phyloP scores from a whole-genome alignment of 1,284 basidiomycete genomes.

The Puccinia novopanici region DNA sequence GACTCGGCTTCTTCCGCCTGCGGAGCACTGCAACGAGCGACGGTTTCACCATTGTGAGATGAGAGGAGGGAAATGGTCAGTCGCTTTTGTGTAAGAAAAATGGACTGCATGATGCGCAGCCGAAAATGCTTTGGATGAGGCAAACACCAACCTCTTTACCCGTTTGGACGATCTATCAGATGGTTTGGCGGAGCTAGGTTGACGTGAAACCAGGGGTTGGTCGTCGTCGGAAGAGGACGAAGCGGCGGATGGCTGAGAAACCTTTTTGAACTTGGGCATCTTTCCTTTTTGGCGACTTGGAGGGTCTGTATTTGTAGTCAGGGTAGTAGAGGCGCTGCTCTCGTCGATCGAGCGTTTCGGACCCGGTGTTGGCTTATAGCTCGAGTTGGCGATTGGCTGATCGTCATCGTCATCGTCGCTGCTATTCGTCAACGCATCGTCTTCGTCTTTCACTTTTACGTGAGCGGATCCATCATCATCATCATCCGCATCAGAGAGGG shows the following conservation, averaged over 20 bases:
- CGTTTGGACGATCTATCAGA: not conserved
- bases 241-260: not conserved
- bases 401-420: slow-evolving; percentile 35
- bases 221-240: slow-evolving; percentile 32
- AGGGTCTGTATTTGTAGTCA: slow-evolving; percentile 15
- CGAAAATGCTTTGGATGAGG: no score
- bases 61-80: no score
- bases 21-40: not conserved
- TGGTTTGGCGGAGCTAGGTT: not conserved
- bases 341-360: slow-evolving; percentile 42
- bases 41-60: no score
- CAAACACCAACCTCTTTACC: not conserved
- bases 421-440: not conserved
- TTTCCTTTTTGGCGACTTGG: not conserved
- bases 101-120: not conserved
- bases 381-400: slow-evolving; percentile 32
- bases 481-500: not conserved
- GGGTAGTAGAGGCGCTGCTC: slow-evolving; percentile 34
- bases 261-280: not conserved
- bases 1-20: slow-evolving; percentile 11
- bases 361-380: not conserved
- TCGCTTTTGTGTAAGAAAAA: no score
- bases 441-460: not conserved
- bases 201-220: slow-evolving; percentile 31
- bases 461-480: slow-evolving; percentile 14